Conservation (phyloP, 2,329 filamentous ascomycete species). For the Talaromyces sp. region DNA sequence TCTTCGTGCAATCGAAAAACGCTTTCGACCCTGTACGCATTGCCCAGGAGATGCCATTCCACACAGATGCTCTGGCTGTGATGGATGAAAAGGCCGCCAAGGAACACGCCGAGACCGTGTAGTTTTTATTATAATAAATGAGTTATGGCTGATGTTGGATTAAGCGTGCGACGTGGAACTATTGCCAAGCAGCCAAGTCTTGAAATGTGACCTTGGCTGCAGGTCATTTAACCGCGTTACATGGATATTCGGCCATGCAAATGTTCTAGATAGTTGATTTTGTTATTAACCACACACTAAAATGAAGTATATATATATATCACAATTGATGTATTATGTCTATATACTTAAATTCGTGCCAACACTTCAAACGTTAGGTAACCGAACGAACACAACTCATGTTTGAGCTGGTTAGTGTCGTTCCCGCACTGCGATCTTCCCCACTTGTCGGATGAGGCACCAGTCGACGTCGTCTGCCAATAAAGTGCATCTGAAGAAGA, state of each 20-base stretch:
- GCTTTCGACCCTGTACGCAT: constrained; percentile 17
- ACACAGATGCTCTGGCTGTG: constrained; percentile 14
- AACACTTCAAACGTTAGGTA: too few relatives aligned
- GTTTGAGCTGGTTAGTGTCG: too few relatives aligned
- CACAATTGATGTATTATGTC: too few relatives aligned
- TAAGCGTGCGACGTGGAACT: background rate
- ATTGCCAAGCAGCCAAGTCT: background rate
- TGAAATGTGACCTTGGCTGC: background rate
- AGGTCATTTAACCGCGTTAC: background rate
- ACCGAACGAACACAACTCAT: too few relatives aligned
- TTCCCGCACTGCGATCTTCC: too few relatives aligned
- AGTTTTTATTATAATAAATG: background rate
- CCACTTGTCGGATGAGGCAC: too few relatives aligned
- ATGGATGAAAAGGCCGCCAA: background rate
- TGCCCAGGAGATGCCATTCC: constrained; percentile 18
- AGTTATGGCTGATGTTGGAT: background rate
- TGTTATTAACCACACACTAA: background rate
- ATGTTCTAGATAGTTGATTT: background rate
- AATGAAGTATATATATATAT: background rate
- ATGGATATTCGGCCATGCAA: background rate
- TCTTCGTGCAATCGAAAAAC: constrained; percentile 18
- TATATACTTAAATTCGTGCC: too few relatives aligned
- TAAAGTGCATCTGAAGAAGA: background rate
- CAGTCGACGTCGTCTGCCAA: too few relatives aligned
- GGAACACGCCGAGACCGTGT: constrained; percentile 4